phyloP scores from a whole-genome alignment of 345 rosid genomes.

The Camelina neglecta region DNA sequence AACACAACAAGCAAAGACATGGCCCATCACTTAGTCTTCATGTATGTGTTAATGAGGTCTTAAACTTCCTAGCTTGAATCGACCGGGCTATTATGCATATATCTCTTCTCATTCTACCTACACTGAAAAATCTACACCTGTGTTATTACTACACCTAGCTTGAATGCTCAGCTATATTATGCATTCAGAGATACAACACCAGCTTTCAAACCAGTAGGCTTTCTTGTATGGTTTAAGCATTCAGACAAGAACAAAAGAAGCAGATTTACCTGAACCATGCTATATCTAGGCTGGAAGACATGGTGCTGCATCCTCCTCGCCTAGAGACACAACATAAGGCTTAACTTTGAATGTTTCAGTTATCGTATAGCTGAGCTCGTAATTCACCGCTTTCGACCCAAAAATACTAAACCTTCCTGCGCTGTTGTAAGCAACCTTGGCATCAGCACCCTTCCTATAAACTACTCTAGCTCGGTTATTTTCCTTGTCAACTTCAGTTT shows the following conservation, averaged over 20 bases:
- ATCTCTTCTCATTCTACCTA: conserved; percentile 6
- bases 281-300: conserved; percentile 20
- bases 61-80: conserved; percentile 9
- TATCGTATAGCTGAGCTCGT: conserved; percentile 63
- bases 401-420: conserved; percentile 79
- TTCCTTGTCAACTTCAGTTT: conserved; percentile 74
- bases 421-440: conserved; percentile 78
- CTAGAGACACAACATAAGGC: conserved; percentile 36
- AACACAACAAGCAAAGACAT: conserved; percentile 3
- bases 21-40: conserved; percentile 1
- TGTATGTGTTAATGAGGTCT: conserved; percentile 21
- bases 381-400: conserved; percentile 63
- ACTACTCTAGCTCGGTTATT: conserved; percentile 88
- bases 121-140: conserved; percentile 1
- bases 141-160: conserved; percentile 7
- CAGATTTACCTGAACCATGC: conserved; percentile 44
- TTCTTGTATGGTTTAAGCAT: not conserved
- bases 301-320: conserved; percentile 48
- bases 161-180: no score
- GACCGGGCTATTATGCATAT: not conserved
- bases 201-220: conserved; percentile 2
- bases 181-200: not conserved
- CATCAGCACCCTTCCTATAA: conserved; percentile 73
- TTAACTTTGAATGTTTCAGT: conserved; percentile 57
- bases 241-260: not conserved